Conservation (phyloP, 2,329 filamentous ascomycete genomes). For the Pseudonectria buxi region DNA sequence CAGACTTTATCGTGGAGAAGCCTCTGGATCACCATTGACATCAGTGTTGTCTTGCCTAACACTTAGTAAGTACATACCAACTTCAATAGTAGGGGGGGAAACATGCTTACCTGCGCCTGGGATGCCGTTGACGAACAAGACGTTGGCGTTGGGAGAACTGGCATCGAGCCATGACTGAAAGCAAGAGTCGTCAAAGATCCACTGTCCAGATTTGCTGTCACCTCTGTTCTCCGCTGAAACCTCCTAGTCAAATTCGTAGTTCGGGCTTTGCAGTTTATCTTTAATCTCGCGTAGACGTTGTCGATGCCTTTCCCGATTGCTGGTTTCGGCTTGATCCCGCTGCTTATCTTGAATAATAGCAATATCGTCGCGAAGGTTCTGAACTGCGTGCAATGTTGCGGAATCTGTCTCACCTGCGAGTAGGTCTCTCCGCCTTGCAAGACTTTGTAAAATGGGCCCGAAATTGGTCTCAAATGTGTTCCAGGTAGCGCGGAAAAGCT, state of each 20-base stretch:
- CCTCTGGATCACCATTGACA: conserved; percentile 1
- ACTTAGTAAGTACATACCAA: too few relatives aligned
- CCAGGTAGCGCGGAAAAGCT: conserved; percentile 3
- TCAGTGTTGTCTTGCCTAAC: conserved; percentile 8
- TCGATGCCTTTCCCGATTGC: background rate
- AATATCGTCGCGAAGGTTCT: background rate
- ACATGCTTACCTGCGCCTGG: conserved; percentile 6
- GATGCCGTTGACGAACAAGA: conserved; percentile 8
- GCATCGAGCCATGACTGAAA: conserved; percentile 2
- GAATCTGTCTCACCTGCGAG: conserved; percentile 2
- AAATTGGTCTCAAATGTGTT: conserved; percentile 6
- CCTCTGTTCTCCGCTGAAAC: background rate
- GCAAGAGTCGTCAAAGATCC: conserved; percentile 2
- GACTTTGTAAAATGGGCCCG: conserved; percentile 1
- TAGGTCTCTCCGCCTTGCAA: background rate
- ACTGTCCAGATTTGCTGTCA: conserved; percentile 1
- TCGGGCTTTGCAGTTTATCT: conserved; percentile 1
- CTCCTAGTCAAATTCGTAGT: conserved; percentile 1
- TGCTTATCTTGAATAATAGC: background rate
- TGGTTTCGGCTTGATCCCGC: background rate
- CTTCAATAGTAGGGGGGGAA: background rate
- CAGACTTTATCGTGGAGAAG: background rate
- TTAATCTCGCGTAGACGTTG: background rate
- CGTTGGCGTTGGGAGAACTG: background rate
- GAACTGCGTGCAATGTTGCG: background rate